Base-by-base conservation (phyloP, 2,329 filamentous ascomycete species). In the Alternaria brassicicola region DNA sequence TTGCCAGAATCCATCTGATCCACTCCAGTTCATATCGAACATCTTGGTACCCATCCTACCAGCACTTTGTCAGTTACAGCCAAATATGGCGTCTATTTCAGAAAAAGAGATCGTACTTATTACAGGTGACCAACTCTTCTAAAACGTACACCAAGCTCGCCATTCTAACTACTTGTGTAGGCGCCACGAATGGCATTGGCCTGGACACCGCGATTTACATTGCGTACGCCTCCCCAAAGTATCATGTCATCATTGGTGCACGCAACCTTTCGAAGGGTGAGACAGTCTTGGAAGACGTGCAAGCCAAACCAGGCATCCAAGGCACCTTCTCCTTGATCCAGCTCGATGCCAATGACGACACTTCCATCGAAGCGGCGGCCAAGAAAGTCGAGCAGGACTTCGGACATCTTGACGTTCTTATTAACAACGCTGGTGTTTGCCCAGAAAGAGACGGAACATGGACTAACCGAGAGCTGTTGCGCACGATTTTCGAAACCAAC, bases 401-500 rank as follows among this genome's bases (percentile, higher is more conserved):
- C 28, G 66, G 64, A 35, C 65, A 59, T n/a, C 84, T 96, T 69
- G 91, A 96, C 78, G 90, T 96, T 55, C 80, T 96, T 36, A 80
- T 96, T 80, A 96, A 96, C 83, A 96, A 96, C 76, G 92, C 93
- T 28, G 92, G 91, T 17, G 78, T 85, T 4, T 77, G 79, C 21
- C 39, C 36, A 5, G 58, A 68, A 6, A 48, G 38, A 15, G 47
- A 57, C 3, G 52, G 26, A 2, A 33, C 50, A 30, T 67, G 61
- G 60, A 50, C 57, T 3, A 43, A 57, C 10, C 72, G 72, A 13
- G 60, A 62, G 0, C 38, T 35, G 8, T 47, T 76, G 3, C 67
- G 67, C 17, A 53, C 49, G 3, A 64, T 58, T 8, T 70, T 79
- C 30, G 70, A 79, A 28, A 76, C 75, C 25, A 79, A 80, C 52